Conservation (phyloP, 1,284 basidiomycete genomes). For the Malassezia dermatis region DNA sequence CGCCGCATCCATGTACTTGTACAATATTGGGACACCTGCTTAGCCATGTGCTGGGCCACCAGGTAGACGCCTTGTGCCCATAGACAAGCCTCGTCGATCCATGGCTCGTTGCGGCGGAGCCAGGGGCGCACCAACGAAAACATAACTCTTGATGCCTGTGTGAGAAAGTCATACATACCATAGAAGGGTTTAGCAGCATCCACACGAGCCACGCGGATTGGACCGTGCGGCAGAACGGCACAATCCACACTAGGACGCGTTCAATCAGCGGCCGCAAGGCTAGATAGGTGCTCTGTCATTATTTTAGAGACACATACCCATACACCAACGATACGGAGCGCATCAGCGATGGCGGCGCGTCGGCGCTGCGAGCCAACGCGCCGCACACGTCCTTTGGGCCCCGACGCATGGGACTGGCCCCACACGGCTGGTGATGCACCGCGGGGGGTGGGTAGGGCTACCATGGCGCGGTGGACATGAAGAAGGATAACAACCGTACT, state of each 20-base stretch:
- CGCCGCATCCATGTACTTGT: background rate
- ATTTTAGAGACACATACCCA: constrained; percentile 1
- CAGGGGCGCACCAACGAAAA: background rate
- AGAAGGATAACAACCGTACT: background rate
- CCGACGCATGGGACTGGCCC: background rate
- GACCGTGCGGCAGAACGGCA: constrained; percentile 7
- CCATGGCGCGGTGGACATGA: constrained; percentile 8
- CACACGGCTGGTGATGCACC: background rate
- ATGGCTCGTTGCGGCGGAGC: background rate
- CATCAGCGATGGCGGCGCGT: background rate
- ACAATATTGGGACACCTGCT: background rate
- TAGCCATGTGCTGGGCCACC: background rate
- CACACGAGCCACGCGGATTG: constrained; percentile 13
- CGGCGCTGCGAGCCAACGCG: constrained; percentile 7
- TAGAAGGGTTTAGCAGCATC: constrained; percentile 8
- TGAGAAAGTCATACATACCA: background rate
- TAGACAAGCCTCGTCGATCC: constrained; percentile 1
- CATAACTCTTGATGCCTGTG: background rate
- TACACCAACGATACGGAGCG: background rate
- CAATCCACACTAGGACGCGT: constrained; percentile 5
- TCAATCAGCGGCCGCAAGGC: background rate
- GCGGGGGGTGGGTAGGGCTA: background rate
- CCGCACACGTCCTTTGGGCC: background rate
- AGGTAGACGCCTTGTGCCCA: constrained; percentile 9
- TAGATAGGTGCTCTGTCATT: background rate